Conservation (phyloP, 176 grass and related monocot species). For the Oropetium thomaeum region DNA sequence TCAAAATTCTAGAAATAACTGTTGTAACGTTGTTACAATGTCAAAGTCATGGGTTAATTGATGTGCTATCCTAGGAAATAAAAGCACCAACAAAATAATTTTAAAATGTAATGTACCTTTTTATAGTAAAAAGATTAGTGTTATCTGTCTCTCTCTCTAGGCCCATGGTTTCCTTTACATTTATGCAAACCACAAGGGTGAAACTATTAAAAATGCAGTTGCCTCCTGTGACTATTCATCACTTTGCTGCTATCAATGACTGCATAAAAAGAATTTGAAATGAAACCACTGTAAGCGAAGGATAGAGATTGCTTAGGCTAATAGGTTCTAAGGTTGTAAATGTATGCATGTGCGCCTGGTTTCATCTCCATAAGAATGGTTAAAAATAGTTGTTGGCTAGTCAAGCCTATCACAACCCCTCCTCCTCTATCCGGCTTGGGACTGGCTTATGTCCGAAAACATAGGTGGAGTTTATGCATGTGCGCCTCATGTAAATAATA, state of each 20-base stretch:
- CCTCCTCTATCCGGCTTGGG: too few relatives aligned
- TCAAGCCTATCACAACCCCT: too few relatives aligned
- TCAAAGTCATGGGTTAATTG: slow-evolving; percentile 12
- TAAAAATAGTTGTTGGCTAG: too few relatives aligned
- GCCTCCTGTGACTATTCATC: slow-evolving; percentile 32
- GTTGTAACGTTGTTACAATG: slow-evolving; percentile 9
- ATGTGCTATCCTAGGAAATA: slow-evolving; percentile 27
- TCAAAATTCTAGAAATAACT: slow-evolving; percentile 5
- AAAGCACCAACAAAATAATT: slow-evolving; percentile 12
- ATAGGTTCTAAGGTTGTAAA: background rate
- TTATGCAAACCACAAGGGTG: slow-evolving; percentile 14
- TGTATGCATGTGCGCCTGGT: background rate
- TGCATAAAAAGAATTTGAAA: slow-evolving; percentile 20
- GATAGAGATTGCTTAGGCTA: background rate
- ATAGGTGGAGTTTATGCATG: too few relatives aligned
- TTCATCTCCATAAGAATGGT: too few relatives aligned
- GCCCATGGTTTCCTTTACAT: slow-evolving; percentile 19
- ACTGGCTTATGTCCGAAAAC: too few relatives aligned
- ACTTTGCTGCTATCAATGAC: slow-evolving; percentile 46
- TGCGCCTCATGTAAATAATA: background rate
- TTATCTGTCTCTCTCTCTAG: background rate
- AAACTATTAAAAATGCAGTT: slow-evolving; percentile 27
- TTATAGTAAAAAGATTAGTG: slow-evolving; percentile 2
- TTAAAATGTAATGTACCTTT: slow-evolving; percentile 1
- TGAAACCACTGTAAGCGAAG: slow-evolving; percentile 11